phyloP scores from a whole-genome alignment of 2,329 filamentous ascomycete genomes.

The Ascochyta fabae region DNA sequence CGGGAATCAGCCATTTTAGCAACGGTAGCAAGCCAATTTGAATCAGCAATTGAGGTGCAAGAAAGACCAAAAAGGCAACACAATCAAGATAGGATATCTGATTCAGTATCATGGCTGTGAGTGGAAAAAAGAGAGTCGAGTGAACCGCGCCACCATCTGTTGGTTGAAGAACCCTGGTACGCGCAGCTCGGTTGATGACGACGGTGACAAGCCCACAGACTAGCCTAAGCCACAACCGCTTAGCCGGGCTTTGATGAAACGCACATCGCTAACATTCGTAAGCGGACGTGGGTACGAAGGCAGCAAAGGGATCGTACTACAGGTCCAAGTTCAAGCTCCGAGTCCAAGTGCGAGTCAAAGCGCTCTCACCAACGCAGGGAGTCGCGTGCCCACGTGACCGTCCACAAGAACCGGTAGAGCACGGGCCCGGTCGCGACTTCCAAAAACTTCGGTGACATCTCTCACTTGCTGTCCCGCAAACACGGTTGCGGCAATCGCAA shows the following conservation, averaged over 20 bases:
- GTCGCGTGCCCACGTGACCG: conserved; percentile 9
- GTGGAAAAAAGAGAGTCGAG: background rate
- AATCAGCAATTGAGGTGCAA: conserved; percentile 73
- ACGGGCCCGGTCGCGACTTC: conserved; percentile 14
- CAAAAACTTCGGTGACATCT: conserved; percentile 13
- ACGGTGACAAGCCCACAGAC: conserved; percentile 11
- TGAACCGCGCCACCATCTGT: background rate
- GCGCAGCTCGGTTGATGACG: conserved; percentile 20
- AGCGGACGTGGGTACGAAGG: background rate
- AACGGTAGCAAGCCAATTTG: conserved; percentile 69
- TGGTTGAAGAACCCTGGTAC: conserved; percentile 3
- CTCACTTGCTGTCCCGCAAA: conserved; percentile 14
- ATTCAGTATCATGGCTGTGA: conserved; percentile 69
- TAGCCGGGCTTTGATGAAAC: conserved; percentile 16
- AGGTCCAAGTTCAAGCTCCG: too few species aligned
- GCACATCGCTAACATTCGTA: background rate
- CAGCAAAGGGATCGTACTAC: background rate
- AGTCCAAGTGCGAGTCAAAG: background rate
- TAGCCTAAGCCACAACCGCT: conserved; percentile 26
- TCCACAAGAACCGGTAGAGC: background rate
- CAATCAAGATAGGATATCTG: conserved; percentile 80
- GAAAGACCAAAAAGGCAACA: conserved; percentile 72
- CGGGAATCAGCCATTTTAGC: conserved; percentile 63
- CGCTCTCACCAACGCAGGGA: background rate
- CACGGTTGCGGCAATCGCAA: conserved; percentile 10